phyloP scores from a whole-genome alignment of 2,329 filamentous ascomycete genomes.

The Boeremia lycopersici region DNA sequence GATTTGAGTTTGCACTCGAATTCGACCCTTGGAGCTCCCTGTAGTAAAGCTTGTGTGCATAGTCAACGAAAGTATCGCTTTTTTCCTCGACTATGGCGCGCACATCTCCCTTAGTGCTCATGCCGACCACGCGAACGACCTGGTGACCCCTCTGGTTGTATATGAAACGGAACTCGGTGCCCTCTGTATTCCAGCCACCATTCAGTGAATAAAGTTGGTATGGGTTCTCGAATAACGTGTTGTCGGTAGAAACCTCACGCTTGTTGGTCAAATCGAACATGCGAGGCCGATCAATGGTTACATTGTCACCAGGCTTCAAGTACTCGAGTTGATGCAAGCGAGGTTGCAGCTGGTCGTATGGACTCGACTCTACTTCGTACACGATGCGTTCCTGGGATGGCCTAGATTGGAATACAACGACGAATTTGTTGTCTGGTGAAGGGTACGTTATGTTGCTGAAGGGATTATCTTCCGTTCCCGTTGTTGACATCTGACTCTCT shows the following conservation, averaged over 20 bases:
- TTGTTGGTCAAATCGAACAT: constrained; percentile 26
- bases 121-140: constrained; percentile 29
- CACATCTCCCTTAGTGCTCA: constrained; percentile 27
- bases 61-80: constrained; percentile 33
- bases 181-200: constrained; percentile 27
- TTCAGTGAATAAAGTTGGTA: constrained; percentile 18
- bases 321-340: constrained; percentile 25
- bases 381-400: constrained; percentile 25
- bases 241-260: constrained; percentile 25
- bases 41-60: constrained; percentile 25
- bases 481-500: constrained; percentile 28
- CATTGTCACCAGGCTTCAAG: constrained; percentile 29
- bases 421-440: constrained; percentile 27
- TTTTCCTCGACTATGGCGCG: constrained; percentile 31
- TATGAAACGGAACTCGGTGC: constrained; percentile 31
- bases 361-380: constrained; percentile 29
- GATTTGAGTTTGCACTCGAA: constrained; percentile 12
- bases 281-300: constrained; percentile 25
- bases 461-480: constrained; percentile 23
- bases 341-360: constrained; percentile 26
- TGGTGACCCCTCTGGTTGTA: constrained; percentile 34
- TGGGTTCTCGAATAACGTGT: constrained; percentile 27
- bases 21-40: constrained; percentile 10
- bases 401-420: constrained; percentile 26
- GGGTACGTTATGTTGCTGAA: constrained; percentile 24